Evolutionary conservation across 2,329 filamentous ascomycete species (phyloP).

Genomic region (Tolypocladium pustulatum): DNA sequence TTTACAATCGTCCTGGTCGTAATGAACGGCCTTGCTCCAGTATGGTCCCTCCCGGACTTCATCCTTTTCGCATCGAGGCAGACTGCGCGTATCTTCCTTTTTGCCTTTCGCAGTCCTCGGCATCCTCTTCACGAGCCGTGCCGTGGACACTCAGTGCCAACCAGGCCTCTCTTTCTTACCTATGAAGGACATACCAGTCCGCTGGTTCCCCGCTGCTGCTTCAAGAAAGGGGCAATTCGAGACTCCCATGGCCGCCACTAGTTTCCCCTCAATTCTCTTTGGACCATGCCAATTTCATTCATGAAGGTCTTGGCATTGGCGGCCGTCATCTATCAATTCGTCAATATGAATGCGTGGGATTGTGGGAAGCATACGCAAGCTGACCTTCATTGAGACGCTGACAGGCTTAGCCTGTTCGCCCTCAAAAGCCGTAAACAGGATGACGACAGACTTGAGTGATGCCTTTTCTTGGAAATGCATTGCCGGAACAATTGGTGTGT

Average conservation of each 20-base stretch:
- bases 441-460: constrained; percentile 57
- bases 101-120: background rate
- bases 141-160: background rate
- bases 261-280: constrained; percentile 36
- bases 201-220: background rate
- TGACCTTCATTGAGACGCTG: constrained; percentile 51
- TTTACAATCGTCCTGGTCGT: background rate
- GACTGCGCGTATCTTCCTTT: background rate
- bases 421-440: constrained; percentile 57
- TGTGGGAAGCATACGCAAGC: constrained; percentile 6
- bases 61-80: background rate
- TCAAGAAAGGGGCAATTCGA: background rate
- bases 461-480: constrained; percentile 74
- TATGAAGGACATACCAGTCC: background rate
- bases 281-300: constrained; percentile 36
- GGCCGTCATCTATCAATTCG: constrained; percentile 36
- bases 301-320: constrained; percentile 43
- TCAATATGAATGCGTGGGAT: background rate
- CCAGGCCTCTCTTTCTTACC: background rate
- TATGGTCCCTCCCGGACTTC: background rate
- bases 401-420: constrained; percentile 42
- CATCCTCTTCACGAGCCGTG: background rate
- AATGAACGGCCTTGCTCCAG: background rate
- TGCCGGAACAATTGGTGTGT: constrained; percentile 67
- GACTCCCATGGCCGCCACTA: constrained; percentile 9